These are phyloP conservation scores for Daldinia loculata DNA, from an alignment of 495 filamentous ascomycete genomes.

Conservation along the genomic window DNA sequence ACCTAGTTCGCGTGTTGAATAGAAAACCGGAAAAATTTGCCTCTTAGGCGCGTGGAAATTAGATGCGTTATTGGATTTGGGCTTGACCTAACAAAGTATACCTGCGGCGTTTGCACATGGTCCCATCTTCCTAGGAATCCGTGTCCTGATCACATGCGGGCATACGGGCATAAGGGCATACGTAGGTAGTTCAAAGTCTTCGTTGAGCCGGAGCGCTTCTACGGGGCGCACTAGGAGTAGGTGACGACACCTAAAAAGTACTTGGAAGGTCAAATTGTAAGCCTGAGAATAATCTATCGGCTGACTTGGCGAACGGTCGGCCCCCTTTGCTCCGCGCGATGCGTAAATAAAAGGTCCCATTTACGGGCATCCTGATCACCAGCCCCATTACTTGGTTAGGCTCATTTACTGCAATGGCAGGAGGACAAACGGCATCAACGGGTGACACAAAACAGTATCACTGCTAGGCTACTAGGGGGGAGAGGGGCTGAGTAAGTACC, in stretches of 20 bases:
- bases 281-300: conserved; percentile 12
- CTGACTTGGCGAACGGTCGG: conserved; percentile 22
- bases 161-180: not conserved
- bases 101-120: conserved; percentile 8
- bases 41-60: not conserved
- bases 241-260: conserved; percentile 26
- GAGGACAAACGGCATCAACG: conserved; percentile 28
- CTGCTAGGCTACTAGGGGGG: conserved; percentile 14
- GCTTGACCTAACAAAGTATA: conserved; percentile 6
- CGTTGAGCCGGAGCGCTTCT: not conserved
- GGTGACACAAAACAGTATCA: conserved; percentile 24
- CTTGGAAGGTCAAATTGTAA: not conserved
- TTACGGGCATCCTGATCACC: conserved; percentile 26
- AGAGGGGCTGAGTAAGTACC: conserved; percentile 8
- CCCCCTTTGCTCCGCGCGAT: conserved; percentile 26
- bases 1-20: not conserved
- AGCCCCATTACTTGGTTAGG: conserved; percentile 35
- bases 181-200: not conserved
- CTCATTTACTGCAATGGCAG: conserved; percentile 24
- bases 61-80: not conserved
- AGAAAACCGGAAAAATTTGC: not conserved
- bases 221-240: not conserved
- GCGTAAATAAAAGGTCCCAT: conserved; percentile 15
- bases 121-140: not conserved
- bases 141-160: not conserved